phyloP scores from a whole-genome alignment of 306 rosid genomes.

The Cicer pinnatifidum region DNA sequence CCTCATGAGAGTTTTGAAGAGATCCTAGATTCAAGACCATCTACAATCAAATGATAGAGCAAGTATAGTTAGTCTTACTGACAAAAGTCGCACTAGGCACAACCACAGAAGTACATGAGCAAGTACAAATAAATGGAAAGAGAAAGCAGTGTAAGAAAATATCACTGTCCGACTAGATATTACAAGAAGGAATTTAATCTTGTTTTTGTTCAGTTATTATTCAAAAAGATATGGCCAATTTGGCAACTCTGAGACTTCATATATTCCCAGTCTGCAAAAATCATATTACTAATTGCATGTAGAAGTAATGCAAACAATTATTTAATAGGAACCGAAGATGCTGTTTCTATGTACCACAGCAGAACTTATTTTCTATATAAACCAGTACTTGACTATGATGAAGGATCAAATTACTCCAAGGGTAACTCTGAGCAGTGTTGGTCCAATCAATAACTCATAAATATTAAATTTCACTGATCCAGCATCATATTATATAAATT shows the following conservation, averaged over 20 bases:
- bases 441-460: background rate
- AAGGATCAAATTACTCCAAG: background rate
- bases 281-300: conserved; percentile 20
- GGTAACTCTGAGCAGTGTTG: background rate
- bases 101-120: conserved; percentile 28
- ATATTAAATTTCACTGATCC: background rate
- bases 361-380: background rate
- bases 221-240: background rate
- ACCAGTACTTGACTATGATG: background rate
- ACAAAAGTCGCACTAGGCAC: conserved; percentile 26
- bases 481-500: background rate
- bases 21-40: conserved; percentile 92
- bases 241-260: conserved; percentile 1
- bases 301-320: conserved; percentile 12
- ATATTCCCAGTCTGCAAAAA: conserved; percentile 9
- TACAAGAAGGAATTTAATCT: conserved; percentile 7
- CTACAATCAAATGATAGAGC: conserved; percentile 52
- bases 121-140: conserved; percentile 13
- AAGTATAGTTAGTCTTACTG: conserved; percentile 7
- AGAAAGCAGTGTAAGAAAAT: conserved; percentile 24
- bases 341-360: background rate
- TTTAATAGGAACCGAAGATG: conserved; percentile 8
- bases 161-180: conserved; percentile 26
- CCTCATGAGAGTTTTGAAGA: conserved; percentile 82
- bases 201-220: background rate